Conservation (phyloP, 148 eudicot genomes). For the Vaccinium corymbosum region DNA sequence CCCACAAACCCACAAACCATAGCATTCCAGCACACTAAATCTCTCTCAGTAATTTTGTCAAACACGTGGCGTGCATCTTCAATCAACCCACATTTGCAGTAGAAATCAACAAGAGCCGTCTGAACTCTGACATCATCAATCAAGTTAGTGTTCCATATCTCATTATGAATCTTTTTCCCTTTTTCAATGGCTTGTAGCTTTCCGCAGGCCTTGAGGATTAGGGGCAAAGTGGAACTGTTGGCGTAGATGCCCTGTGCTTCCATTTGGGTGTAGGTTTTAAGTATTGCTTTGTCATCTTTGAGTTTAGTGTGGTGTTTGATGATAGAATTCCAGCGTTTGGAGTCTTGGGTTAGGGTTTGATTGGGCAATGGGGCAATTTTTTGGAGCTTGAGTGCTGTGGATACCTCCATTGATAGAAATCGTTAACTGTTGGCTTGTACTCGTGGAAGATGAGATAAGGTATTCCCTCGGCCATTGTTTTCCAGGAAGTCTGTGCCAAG, state of each 20-base stretch:
- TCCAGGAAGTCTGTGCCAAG: too few species aligned
- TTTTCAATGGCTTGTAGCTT: conserved; percentile 35
- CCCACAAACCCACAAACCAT: conserved; percentile 53
- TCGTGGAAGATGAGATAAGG: not conserved
- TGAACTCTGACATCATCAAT: conserved; percentile 33
- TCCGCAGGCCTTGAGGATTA: conserved; percentile 52
- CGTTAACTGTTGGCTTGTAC: not conserved
- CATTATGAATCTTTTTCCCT: conserved; percentile 37
- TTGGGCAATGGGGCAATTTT: not conserved
- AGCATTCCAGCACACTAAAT: conserved; percentile 57
- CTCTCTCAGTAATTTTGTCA: conserved; percentile 41
- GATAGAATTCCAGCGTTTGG: conserved; percentile 40
- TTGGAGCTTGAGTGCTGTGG: conserved; percentile 13
- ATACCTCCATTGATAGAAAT: conserved; percentile 12
- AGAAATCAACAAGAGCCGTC: conserved; percentile 47
- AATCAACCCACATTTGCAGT: conserved; percentile 45
- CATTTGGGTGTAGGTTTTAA: conserved; percentile 35
- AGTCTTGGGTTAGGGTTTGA: conserved; percentile 3
- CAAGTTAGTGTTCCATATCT: conserved; percentile 17
- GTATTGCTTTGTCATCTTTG: conserved; percentile 40
- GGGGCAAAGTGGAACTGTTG: conserved; percentile 26
- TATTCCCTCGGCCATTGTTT: not conserved
- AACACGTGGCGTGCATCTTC: conserved; percentile 40
- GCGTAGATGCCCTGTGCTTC: conserved; percentile 32
- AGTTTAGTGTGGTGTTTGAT: conserved; percentile 36